Evolutionary conservation across 805 yeast species (phyloP).

Genomic region (Hanseniaspora thailandica): DNA sequence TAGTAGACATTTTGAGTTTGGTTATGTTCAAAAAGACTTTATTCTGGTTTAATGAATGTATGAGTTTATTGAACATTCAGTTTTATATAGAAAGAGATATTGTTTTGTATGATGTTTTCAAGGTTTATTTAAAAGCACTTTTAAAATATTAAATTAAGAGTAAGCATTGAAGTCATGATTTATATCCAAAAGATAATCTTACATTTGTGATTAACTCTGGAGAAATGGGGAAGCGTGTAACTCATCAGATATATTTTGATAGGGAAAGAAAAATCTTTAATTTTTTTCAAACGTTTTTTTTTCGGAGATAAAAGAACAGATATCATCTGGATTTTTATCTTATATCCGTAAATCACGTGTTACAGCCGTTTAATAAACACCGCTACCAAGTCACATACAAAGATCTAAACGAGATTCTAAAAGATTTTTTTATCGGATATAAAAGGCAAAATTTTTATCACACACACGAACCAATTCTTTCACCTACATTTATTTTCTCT

Average conservation of each 20-base stretch:
- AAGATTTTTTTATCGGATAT: too few relatives aligned
- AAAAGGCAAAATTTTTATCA: too few relatives aligned
- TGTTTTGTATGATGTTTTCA: too few relatives aligned
- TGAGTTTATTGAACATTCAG: not conserved
- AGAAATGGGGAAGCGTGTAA: constrained; percentile 1
- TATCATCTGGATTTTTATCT: not conserved
- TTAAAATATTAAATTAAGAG: too few relatives aligned
- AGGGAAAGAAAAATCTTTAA: not conserved
- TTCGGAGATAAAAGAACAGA: not conserved
- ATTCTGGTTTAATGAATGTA: not conserved
- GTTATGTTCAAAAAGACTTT: not conserved
- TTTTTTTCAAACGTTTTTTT: not conserved
- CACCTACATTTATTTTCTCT: too few relatives aligned
- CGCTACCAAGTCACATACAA: too few relatives aligned
- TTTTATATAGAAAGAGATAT: too few relatives aligned
- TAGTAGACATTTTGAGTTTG: not conserved
- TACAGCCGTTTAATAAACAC: too few relatives aligned
- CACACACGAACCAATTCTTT: too few relatives aligned
- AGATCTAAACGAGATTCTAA: too few relatives aligned
- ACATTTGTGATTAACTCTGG: not conserved
- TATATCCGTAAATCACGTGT: not conserved
- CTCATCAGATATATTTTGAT: not conserved
- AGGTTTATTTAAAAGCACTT: too few relatives aligned
- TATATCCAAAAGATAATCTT: not conserved
- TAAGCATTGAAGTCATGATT: not conserved